A percentile compares a stretch with the other conserved stretches of the same genome.
Evolutionary conservation across 208 protist species (phyloP).

Genomic region (Leishmania lainsoni): DNA sequence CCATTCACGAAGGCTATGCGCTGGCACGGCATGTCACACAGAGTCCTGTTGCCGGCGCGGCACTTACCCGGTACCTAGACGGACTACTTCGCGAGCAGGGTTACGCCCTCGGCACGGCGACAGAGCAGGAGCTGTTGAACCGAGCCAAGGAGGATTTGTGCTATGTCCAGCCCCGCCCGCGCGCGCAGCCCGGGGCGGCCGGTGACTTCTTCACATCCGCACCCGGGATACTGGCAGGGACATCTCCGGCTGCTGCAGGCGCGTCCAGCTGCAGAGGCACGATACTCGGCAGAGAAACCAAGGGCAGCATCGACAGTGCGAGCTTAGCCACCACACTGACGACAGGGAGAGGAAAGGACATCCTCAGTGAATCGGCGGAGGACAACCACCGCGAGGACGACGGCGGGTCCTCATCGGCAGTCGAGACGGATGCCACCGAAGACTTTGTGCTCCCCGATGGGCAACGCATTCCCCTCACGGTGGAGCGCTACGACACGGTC

Average conservation of each 20-base stretch:
- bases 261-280: neutral
- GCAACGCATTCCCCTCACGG: constrained; percentile 70
- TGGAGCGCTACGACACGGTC: constrained; percentile 66
- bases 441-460: constrained; percentile 90
- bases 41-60: constrained; percentile 74
- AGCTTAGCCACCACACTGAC: neutral
- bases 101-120: constrained; percentile 89
- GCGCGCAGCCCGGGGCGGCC: neutral
- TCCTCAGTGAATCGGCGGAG: neutral
- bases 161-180: constrained; percentile 60
- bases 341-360: neutral
- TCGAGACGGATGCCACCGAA: constrained; percentile 3
- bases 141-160: constrained; percentile 93
- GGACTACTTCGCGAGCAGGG: constrained; percentile 71
- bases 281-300: neutral
- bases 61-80: constrained; percentile 85
- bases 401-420: neutral
- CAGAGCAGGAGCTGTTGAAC: constrained; percentile 87
- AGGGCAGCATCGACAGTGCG: neutral
- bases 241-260: neutral
- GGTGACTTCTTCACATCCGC: neutral
- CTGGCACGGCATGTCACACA: constrained; percentile 86
- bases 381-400: neutral
- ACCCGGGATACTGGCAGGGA: neutral
- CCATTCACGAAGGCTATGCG: constrained; percentile 93